Conservation (phyloP, 2,329 filamentous ascomycete genomes). For the Emergomyces pasteurianus region DNA sequence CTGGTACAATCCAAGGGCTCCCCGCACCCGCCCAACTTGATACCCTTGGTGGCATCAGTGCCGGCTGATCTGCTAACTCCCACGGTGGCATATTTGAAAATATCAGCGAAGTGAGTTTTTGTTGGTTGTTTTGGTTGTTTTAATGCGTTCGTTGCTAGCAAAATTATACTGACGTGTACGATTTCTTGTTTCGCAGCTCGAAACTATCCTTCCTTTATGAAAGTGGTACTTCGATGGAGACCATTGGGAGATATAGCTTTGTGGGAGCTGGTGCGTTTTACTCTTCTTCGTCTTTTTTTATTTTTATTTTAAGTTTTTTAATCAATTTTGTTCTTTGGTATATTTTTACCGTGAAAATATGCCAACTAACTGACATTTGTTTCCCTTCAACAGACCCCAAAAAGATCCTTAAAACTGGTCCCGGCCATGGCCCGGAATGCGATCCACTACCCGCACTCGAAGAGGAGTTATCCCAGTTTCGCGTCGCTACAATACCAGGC, state of each 20-base stretch:
- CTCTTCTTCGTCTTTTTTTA: not conserved
- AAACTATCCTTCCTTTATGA: constrained; percentile 91
- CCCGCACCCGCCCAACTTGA: constrained; percentile 57
- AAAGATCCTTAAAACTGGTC: constrained; percentile 77
- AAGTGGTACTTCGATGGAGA: constrained; percentile 82
- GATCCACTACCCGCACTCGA: constrained; percentile 80
- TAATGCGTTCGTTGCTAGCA: too few species aligned
- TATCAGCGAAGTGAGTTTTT: constrained; percentile 55
- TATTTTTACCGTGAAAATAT: not conserved
- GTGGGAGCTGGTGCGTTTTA: constrained; percentile 56
- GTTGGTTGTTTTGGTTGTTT: not conserved
- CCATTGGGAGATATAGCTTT: constrained; percentile 90
- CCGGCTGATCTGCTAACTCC: constrained; percentile 89
- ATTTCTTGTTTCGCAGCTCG: constrained; percentile 32
- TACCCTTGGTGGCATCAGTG: constrained; percentile 74
- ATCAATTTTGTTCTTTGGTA: not conserved
- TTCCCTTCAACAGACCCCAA: constrained; percentile 38
- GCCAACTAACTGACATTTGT: not conserved
- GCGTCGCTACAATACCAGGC: constrained; percentile 72
- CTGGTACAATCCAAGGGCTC: constrained; percentile 40
- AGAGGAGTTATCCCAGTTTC: constrained; percentile 62
- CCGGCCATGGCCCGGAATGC: constrained; percentile 68
- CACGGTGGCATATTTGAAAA: constrained; percentile 87
- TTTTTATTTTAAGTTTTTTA: too few species aligned
- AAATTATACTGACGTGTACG: not conserved